A percentile compares a stretch with the other conserved stretches of the same genome.
Conservation (phyloP, 2,329 filamentous ascomycete species). For the Hypoxylon sp. region DNA sequence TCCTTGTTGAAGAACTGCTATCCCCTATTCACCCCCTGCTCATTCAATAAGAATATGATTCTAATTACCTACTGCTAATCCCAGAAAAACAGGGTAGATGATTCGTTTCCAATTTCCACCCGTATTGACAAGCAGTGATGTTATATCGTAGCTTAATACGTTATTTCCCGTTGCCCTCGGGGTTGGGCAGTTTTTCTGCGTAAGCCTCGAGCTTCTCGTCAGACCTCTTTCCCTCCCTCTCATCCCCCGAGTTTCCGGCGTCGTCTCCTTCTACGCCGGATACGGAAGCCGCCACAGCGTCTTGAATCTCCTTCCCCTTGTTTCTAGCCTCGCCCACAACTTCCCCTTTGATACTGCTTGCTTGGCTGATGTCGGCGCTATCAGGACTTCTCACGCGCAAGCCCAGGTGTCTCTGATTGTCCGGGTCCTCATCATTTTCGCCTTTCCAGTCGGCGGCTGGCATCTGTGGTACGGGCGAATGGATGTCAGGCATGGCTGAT, state of each 20-base stretch:
- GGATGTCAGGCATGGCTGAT: conserved; percentile 73
- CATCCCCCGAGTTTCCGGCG: conserved; percentile 8
- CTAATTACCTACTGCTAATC: background rate
- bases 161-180: conserved; percentile 44
- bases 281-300: conserved; percentile 45
- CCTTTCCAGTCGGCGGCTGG: conserved; percentile 83
- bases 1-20: background rate
- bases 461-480: conserved; percentile 79
- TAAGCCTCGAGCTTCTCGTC: conserved; percentile 49
- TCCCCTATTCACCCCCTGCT: background rate
- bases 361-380: conserved; percentile 78
- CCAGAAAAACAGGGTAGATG: background rate
- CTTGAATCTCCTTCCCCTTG: conserved; percentile 47
- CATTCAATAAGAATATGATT: background rate
- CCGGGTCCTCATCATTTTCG: conserved; percentile 62
- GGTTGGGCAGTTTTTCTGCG: conserved; percentile 51
- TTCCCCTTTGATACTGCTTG: conserved; percentile 74
- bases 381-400: conserved; percentile 75
- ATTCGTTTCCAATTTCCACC: background rate
- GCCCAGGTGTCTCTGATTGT: conserved; percentile 75
- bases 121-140: conserved; percentile 11
- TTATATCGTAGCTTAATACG: conserved; percentile 1
- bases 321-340: conserved; percentile 36
- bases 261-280: conserved; percentile 34
- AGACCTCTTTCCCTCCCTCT: conserved; percentile 21